Percentiles rank a stretch among this genome's conserved stretches.
These are phyloP conservation scores for Cardamine resedifolia DNA, from an alignment of 345 rosid species.

Conservation along the genomic window DNA sequence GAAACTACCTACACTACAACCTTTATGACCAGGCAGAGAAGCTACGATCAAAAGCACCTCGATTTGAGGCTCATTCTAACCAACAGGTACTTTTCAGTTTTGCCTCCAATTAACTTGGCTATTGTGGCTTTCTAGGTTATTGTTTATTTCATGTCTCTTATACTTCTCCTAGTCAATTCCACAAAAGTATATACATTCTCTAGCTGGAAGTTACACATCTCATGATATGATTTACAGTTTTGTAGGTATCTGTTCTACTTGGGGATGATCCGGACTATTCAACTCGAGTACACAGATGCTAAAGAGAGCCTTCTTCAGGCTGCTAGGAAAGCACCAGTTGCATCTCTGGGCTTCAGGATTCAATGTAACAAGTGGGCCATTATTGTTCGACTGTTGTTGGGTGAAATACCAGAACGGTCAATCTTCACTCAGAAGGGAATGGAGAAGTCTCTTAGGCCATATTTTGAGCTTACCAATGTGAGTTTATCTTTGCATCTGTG, in stretches of 20 bases:
- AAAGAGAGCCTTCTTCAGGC: constrained; percentile 89
- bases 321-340: constrained; percentile 84
- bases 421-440: constrained; percentile 85
- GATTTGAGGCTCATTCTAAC: constrained; percentile 91
- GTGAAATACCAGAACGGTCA: constrained; percentile 86
- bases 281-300: constrained; percentile 87
- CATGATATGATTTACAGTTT: constrained; percentile 50
- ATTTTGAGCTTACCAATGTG: constrained; percentile 88
- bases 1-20: constrained; percentile 81
- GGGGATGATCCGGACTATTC: constrained; percentile 84
- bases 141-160: neutral
- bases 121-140: neutral
- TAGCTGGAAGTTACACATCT: constrained; percentile 6
- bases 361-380: constrained; percentile 88
- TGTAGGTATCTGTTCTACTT: constrained; percentile 85
- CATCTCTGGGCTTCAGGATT: constrained; percentile 73
- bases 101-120: neutral
- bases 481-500: constrained; percentile 33
- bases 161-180: neutral
- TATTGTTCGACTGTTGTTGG: constrained; percentile 68
- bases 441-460: constrained; percentile 79
- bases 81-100: constrained; percentile 56
- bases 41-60: constrained; percentile 82
- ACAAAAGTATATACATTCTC: neutral
- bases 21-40: constrained; percentile 91